Evolutionary conservation across 495 filamentous ascomycete species (phyloP).

Genomic region (Penicillium riverlandense): DNA sequence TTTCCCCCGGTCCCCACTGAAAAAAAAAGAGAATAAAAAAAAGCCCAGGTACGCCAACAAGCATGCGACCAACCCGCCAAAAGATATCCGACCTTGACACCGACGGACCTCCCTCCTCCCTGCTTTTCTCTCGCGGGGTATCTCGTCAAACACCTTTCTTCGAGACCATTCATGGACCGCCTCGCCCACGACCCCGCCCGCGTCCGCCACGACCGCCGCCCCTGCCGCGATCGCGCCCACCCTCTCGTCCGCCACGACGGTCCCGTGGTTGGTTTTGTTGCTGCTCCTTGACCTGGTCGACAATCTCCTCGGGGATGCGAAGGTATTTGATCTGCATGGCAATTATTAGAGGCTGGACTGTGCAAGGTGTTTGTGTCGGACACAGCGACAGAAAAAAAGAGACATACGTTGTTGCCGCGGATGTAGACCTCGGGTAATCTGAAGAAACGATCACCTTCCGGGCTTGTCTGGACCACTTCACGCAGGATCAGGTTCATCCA

Average conservation of each 20-base stretch:
- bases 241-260: slow-evolving; percentile 62
- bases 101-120: slow-evolving; percentile 15
- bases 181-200: slow-evolving; percentile 47
- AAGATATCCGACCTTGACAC: no score
- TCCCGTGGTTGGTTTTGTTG: slow-evolving; percentile 60
- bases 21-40: slow-evolving; percentile 22
- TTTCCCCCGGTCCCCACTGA: slow-evolving; percentile 24
- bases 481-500: slow-evolving; percentile 99
- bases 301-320: slow-evolving; percentile 88
- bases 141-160: slow-evolving; percentile 25
- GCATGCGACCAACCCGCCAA: slow-evolving; percentile 17
- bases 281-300: slow-evolving; percentile 89
- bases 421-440: slow-evolving; percentile 90
- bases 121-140: slow-evolving; percentile 31
- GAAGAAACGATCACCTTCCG: slow-evolving; percentile 91
- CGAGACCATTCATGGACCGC: slow-evolving; percentile 14
- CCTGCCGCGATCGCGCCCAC: slow-evolving; percentile 46
- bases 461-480: slow-evolving; percentile 95
- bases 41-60: slow-evolving; percentile 34
- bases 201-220: slow-evolving; percentile 43
- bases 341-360: slow-evolving; percentile 1
- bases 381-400: not conserved
- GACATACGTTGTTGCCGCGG: slow-evolving; percentile 85
- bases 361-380: not conserved
- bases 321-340: slow-evolving; percentile 87